Evolutionary conservation across 2,329 filamentous ascomycete species (phyloP).

Genomic region (Endoconidiophora polonica): DNA sequence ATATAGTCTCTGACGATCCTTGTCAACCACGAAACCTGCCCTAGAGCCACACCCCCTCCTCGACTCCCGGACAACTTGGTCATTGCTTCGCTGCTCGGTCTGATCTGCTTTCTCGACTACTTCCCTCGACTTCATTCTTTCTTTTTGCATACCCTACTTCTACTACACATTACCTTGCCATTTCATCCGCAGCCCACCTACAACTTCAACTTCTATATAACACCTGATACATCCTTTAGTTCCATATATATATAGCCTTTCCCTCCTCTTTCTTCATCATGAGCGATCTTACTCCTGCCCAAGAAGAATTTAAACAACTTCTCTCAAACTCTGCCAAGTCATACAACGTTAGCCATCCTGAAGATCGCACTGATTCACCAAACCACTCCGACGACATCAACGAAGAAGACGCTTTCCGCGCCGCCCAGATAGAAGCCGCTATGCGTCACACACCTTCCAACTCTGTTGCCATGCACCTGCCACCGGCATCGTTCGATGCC

Average conservation of each 20-base stretch:
- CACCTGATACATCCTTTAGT: not conserved
- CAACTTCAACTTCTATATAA: constrained; percentile 7
- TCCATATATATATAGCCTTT: constrained; percentile 6
- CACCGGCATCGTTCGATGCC: constrained; percentile 44
- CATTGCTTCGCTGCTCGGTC: constrained; percentile 7
- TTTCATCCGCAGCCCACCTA: not conserved
- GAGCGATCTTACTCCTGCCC: constrained; percentile 39
- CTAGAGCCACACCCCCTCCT: constrained; percentile 6
- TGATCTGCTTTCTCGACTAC: not conserved
- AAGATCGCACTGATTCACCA: constrained; percentile 35
- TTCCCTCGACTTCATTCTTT: not conserved
- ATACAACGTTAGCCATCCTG: constrained; percentile 31
- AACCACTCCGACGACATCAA: constrained; percentile 31
- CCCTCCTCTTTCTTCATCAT: constrained; percentile 25
- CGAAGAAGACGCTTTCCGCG: constrained; percentile 38
- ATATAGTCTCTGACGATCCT: no score
- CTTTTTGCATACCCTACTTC: not conserved
- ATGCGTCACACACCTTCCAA: constrained; percentile 44
- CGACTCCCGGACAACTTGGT: constrained; percentile 1
- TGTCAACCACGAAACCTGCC: not conserved
- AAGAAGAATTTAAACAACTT: constrained; percentile 50
- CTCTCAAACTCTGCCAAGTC: constrained; percentile 35
- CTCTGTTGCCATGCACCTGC: constrained; percentile 39
- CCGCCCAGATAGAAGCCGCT: constrained; percentile 41
- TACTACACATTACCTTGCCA: not conserved